Base-by-base conservation (phyloP, 1,284 basidiomycete genomes). In the Chondrostereum purpureum region DNA sequence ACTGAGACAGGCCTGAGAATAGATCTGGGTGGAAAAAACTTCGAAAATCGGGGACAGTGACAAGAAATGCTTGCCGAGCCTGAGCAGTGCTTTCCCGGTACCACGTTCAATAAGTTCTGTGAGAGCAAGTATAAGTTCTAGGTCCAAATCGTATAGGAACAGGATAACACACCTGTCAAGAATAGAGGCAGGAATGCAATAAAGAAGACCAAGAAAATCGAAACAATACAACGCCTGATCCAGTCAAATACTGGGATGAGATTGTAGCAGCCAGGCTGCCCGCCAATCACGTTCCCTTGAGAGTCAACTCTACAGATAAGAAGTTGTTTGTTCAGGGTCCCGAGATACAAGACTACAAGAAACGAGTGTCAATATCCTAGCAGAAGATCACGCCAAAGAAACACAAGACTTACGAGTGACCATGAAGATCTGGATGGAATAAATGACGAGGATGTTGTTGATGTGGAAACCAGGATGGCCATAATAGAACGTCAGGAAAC, bases 381-480 rank as follows among this genome's bases (percentile, higher is more conserved):
- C 21, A 46, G 17, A 21, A 11, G 16, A n/a, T 27, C 8, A 27
- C 24, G 24, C 34, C 14, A 37, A 6, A 34, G 40, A n/a, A 39
- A 44, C 16, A 43, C 34, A 43, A 44, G 3, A 78, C 88, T 67
- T 56, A 91, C 88, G 56, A 18, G 86, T 88, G 42, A 94, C 68
- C 89, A 97, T 93, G 75, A 97, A 95, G 49, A 94, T 76, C 63
- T 95, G 92, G 49, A 98, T 91, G 37, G 94, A 95, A 64, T 92
- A 85, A 58, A 98, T 96, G 67, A 97, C 92, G 60, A 99, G 75
- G 60, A 99, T 99, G 66, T 99, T 99, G 80, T 99, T 99, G 75
- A 99, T 86, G 69, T 99, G 94, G 87, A 99, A 99, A 61, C 95
- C 96, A 46, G 96, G 94, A 72, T 99, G 96, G 50, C 91, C 96